Conservation (phyloP, 768 basidiomycete genomes). For the Rhodotorula taiwanensis region DNA sequence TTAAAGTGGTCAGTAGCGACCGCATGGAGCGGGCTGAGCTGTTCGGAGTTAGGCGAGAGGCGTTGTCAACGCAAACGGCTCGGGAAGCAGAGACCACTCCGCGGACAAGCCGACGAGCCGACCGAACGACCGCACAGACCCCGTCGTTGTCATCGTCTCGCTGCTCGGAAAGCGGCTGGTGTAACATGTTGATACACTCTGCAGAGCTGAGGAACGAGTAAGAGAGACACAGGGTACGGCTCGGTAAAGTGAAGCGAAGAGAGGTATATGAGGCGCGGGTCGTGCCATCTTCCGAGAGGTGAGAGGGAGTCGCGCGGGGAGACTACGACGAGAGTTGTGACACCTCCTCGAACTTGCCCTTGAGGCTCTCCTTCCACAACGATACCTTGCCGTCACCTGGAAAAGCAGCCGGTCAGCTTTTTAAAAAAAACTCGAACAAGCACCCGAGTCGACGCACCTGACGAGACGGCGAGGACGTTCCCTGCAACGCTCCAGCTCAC, state of each 20-base stretch:
- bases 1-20: too few relatives aligned
- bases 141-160: too few relatives aligned
- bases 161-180: too few relatives aligned
- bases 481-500: conserved; percentile 96
- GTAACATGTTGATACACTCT: too few relatives aligned
- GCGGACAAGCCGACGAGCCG: too few relatives aligned
- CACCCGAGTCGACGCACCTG: conserved; percentile 43
- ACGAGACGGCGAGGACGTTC: conserved; percentile 90
- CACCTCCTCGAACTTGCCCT: conserved; percentile 93
- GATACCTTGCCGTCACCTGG: conserved; percentile 91
- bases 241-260: not conserved
- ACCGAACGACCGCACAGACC: too few relatives aligned
- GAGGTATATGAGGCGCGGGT: not conserved
- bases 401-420: not conserved
- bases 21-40: not conserved
- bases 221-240: too few relatives aligned
- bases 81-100: too few relatives aligned
- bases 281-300: not conserved
- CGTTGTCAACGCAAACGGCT: too few relatives aligned
- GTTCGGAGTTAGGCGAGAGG: too few relatives aligned
- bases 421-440: not conserved
- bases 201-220: too few relatives aligned
- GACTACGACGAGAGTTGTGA: conserved; percentile 54
- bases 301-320: not conserved
- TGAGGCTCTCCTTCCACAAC: conserved; percentile 95